A percentile compares a stretch with the other conserved stretches of the same genome.
Evolutionary conservation across 2,329 filamentous ascomycete genomes (phyloP).

Genomic region (Penicillium expansum): DNA sequence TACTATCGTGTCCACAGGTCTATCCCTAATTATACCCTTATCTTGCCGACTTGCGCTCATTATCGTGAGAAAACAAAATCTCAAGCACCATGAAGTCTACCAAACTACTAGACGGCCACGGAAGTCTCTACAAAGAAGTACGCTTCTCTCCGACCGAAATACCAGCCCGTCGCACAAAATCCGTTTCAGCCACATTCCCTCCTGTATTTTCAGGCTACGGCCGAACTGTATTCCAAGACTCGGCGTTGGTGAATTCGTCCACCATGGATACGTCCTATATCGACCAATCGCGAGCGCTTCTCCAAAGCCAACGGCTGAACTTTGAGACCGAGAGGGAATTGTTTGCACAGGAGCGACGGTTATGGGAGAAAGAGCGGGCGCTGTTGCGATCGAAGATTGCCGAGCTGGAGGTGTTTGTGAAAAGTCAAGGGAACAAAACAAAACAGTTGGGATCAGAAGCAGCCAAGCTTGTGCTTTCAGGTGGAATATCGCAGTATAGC

Average conservation of each 20-base stretch:
- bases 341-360: constrained; percentile 43
- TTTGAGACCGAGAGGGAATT: constrained; percentile 43
- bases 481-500: constrained; percentile 12
- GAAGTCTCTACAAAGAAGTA: constrained; percentile 41
- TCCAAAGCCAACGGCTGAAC: constrained; percentile 38
- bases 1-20: not conserved
- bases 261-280: constrained; percentile 39
- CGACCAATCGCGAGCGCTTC: constrained; percentile 41
- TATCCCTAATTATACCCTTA: constrained; percentile 4
- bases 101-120: constrained; percentile 33
- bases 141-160: constrained; percentile 42
- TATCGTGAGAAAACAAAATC: constrained; percentile 2
- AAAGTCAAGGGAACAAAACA: constrained; percentile 12
- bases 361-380: constrained; percentile 46
- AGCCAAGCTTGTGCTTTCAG: constrained; percentile 13
- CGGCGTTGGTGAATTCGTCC: constrained; percentile 18
- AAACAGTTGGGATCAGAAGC: constrained; percentile 5
- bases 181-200: constrained; percentile 38
- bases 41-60: not conserved
- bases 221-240: constrained; percentile 18
- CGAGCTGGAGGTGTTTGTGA: constrained; percentile 40
- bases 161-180: constrained; percentile 38
- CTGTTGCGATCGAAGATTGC: constrained; percentile 42
- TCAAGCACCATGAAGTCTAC: constrained; percentile 26
- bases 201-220: constrained; percentile 27